phyloP scores from a whole-genome alignment of 139 green algal species.

The Chlorella sp. region DNA sequence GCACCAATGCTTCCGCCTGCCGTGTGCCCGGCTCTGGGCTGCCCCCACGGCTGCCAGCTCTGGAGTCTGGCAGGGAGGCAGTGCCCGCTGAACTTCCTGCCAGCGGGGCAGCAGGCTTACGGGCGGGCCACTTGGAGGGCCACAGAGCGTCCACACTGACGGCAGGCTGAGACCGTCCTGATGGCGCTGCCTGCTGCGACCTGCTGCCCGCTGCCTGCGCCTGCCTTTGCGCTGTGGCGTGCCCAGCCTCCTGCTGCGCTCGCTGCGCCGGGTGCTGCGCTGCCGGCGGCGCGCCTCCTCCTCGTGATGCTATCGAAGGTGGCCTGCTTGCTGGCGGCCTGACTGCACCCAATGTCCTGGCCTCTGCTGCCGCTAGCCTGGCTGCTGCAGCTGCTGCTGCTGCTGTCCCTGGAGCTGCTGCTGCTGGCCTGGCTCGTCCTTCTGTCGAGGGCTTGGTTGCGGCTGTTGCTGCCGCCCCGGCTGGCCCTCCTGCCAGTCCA shows the following conservation, averaged over 20 bases:
- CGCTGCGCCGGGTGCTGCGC: background rate
- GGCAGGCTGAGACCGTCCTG: background rate
- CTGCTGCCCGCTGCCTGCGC: background rate
- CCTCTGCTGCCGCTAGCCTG: too few relatives aligned
- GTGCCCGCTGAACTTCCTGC: too few relatives aligned
- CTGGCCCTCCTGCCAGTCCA: background rate
- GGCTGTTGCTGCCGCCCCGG: background rate
- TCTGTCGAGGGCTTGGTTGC: too few relatives aligned
- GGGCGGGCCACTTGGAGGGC: constrained; percentile 19
- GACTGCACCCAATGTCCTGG: too few relatives aligned
- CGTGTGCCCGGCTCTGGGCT: background rate
- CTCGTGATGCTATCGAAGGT: background rate
- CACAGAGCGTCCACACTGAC: constrained; percentile 8
- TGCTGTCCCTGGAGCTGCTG: background rate
- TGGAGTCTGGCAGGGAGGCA: background rate
- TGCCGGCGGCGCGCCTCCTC: background rate
- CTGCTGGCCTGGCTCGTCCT: too few relatives aligned
- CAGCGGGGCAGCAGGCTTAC: constrained; percentile 1
- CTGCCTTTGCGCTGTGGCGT: background rate
- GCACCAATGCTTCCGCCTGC: background rate
- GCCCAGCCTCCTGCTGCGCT: background rate
- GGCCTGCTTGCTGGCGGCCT: too few relatives aligned
- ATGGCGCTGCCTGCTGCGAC: background rate
- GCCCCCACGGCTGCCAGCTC: background rate
- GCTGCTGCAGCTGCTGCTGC: background rate